Base-by-base conservation (phyloP, 2,329 filamentous ascomycete genomes). In the Sporothrix pallida region DNA sequence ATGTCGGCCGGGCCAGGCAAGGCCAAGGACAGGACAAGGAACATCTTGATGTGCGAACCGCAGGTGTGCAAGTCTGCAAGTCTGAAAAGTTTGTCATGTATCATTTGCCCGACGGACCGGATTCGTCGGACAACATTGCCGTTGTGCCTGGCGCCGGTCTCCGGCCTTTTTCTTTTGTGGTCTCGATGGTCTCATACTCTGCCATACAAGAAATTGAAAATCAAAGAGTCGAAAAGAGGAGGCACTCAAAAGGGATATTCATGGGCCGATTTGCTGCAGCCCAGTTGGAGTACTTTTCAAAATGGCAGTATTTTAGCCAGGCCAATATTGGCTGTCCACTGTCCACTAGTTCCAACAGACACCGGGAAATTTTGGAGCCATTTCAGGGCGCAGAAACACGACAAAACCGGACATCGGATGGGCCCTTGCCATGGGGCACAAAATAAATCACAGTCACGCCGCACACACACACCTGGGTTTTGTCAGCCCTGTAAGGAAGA, bases 401-500 rank as follows among this genome's bases (percentile, higher is more conserved):
- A 62, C 48, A 52, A 52, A 52, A 17, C 13, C 48, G n/a, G 15
- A 52, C n/a, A 26, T 23, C 52, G 31, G 31, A 37, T 56, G 20
- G 20, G 52, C 52, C 52, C 52, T 23, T 56, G 31, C 13, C 26
- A 17, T 60, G 6, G 26, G 26, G 26, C 56, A 37, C 56, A 48
- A 42, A 23, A 8, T n/a, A n/a, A 12, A 42, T 12, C 48, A 63
- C 58, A 20, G 62, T 10, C 23, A 68, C 44, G n/a, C 12, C 0
- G 13, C 13, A 17, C 17, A 17, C 12, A n/a, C 44, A 50, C 44
- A 56, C 52, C 20, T 23, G 12, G 7, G 3, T 23, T 68, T 68
- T 68, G 44, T 52, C 63, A 68, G 63, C 63, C 63, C 63, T 68
- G 63, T 68, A 52, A 52, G 63, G 63, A 68, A 68, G 46, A 37